Evolutionary conservation across 2,329 filamentous ascomycete species (phyloP), one percentile per base, ranked within the genome.

Genomic region (Exserohilum rostratum): DNA sequence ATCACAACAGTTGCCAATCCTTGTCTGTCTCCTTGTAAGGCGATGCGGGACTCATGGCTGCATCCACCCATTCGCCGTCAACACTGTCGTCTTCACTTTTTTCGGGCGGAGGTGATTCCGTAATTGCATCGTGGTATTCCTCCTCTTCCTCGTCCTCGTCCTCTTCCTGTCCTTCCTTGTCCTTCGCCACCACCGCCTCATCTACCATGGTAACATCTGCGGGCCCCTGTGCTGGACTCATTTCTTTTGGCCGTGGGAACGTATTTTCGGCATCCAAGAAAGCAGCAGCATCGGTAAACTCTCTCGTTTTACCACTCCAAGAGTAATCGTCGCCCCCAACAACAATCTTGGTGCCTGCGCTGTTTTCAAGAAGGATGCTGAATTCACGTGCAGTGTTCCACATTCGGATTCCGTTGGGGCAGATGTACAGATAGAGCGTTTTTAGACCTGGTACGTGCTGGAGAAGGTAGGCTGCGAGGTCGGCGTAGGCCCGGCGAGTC

Each of bases 391-490:
- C 44, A 3, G 54, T 52, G 11, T 15, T 47, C 31, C 35, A 45
- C 18, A 51, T 31, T 17, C 22, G 46, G 35, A 55, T 37, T 20
- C 44, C 46, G 12, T 56, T 34, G 34, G 64, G 53, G 55, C 63
- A 69, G 5, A 69, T 46, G 17, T 62, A 55, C 34, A 71, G 31
- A 34, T 50, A 57, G 25, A 69, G 33, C 30, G 47, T 57, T 30
- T 50, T 44, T 31, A 71, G 63, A 2, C 46, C 45, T 0, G 61
- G 56, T 3, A 68, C 30, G 2, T 58, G 25, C 3, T 55, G 50
- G 7, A 50, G n/a, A 5, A 70, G 50, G 37, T 62, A 69, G 3
- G 12, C 39, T 6, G 57, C 60, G 2, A 71, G 46, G n/a, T 60
- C 47, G 3, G 45, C 39, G 47, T 69, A 72, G 6, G 65, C 33